These are phyloP conservation scores for Lophium mytilinum DNA, from an alignment of 495 filamentous ascomycete genomes.

Conservation along the genomic window DNA sequence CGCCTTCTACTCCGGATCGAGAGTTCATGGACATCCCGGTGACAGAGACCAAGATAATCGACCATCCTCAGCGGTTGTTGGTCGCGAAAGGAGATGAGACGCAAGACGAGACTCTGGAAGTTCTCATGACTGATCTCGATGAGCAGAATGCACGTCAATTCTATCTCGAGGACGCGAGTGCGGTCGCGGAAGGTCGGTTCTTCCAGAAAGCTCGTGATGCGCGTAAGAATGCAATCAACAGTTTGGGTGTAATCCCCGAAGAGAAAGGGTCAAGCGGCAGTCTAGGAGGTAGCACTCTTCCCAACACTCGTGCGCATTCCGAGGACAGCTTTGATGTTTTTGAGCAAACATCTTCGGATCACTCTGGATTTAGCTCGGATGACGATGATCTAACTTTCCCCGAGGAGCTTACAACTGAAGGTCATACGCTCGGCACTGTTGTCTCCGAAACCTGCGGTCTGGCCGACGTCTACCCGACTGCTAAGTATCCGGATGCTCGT, in stretches of 20 bases:
- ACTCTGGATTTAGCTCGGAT: constrained; percentile 49
- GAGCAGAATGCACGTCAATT: constrained; percentile 90
- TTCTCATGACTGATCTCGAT: constrained; percentile 97
- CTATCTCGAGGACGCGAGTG: constrained; percentile 87
- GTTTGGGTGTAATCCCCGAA: constrained; percentile 39
- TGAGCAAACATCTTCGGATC: constrained; percentile 63
- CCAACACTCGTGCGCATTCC: constrained; percentile 25
- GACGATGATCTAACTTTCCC: constrained; percentile 49
- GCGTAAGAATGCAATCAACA: constrained; percentile 43
- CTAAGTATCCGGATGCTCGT: constrained; percentile 82
- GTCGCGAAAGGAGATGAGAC: constrained; percentile 25
- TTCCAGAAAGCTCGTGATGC: constrained; percentile 53
- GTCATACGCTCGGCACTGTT: constrained; percentile 85
- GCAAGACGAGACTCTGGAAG: constrained; percentile 87
- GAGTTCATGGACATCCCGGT: constrained; percentile 35
- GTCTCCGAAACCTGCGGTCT: constrained; percentile 89
- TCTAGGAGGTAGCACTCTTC: constrained; percentile 37
- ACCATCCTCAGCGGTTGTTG: constrained; percentile 35
- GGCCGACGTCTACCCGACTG: constrained; percentile 77
- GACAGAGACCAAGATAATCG: constrained; percentile 64
- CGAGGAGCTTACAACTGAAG: constrained; percentile 79
- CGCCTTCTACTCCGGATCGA: constrained; percentile 65
- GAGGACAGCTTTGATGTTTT: constrained; percentile 68
- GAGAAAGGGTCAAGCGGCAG: constrained; percentile 27
- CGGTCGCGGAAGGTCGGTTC: constrained; percentile 73